Evolutionary conservation across 1,139 yeast species (phyloP).

Genomic region (Suhomyces bokatorum): DNA sequence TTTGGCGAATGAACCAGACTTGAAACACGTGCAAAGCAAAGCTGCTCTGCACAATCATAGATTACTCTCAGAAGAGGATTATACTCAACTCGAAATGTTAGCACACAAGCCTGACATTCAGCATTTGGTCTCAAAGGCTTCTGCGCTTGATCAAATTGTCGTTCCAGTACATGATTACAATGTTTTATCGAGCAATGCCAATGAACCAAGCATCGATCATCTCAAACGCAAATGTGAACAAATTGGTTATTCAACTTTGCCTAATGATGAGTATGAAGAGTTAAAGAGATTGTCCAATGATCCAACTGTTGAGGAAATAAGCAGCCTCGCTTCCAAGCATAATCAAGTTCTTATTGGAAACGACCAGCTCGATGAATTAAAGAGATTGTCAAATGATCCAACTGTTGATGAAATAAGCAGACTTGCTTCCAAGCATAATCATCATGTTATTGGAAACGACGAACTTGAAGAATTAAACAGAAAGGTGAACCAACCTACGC

Average conservation of each 20-base stretch:
- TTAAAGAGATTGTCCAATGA: slow-evolving; percentile 16
- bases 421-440: slow-evolving; percentile 4
- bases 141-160: slow-evolving; percentile 18
- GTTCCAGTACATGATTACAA: slow-evolving; percentile 19
- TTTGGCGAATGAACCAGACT: slow-evolving; percentile 17
- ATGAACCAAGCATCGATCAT: slow-evolving; percentile 18
- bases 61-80: slow-evolving; percentile 9
- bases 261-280: slow-evolving; percentile 14
- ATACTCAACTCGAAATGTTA: slow-evolving; percentile 15
- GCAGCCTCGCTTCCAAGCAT: slow-evolving; percentile 7
- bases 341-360: slow-evolving; percentile 8
- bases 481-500: slow-evolving; percentile 19
- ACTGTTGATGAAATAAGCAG: slow-evolving; percentile 17
- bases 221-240: slow-evolving; percentile 13
- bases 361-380: slow-evolving; percentile 17
- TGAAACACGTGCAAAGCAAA: slow-evolving; percentile 26
- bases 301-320: slow-evolving; percentile 27
- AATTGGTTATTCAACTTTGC: not conserved
- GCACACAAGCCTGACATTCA: slow-evolving; percentile 31
- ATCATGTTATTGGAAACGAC: slow-evolving; percentile 5
- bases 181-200: slow-evolving; percentile 13
- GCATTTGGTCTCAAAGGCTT: slow-evolving; percentile 21
- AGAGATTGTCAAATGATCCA: slow-evolving; percentile 19
- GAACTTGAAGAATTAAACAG: slow-evolving; percentile 18
- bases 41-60: slow-evolving; percentile 22